Conservation (phyloP, 805 yeast species). For the Cyberlindnera euphorbiae region DNA sequence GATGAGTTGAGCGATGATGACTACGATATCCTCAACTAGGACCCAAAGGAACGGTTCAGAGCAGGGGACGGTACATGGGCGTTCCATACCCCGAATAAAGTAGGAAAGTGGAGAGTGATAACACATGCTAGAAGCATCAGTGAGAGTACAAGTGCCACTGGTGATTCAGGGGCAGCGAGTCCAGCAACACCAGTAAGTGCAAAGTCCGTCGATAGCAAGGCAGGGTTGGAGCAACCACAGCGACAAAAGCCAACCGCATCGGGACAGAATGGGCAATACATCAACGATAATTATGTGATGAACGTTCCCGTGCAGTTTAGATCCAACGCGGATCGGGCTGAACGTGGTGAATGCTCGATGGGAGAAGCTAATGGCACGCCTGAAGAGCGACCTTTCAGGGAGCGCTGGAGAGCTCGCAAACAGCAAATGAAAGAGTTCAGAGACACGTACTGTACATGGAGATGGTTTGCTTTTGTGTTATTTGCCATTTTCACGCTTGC, state of each 20-base stretch:
- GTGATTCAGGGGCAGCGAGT: neutral
- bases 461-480: neutral
- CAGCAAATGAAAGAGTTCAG: neutral
- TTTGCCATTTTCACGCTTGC: neutral
- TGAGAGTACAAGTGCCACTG: neutral
- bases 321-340: constrained; percentile 3
- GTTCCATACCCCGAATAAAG: neutral
- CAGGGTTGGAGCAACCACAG: too few species aligned
- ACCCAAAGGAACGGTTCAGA: constrained; percentile 1
- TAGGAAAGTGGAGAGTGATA: constrained; percentile 1
- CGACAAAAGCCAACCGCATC: too few species aligned
- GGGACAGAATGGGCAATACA: too few species aligned
- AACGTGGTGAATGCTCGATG: constrained; percentile 3
- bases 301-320: constrained; percentile 1
- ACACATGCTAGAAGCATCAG: neutral
- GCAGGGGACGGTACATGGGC: constrained; percentile 2
- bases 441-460: neutral
- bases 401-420: constrained; percentile 1
- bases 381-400: constrained; percentile 1
- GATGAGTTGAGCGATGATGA: constrained; percentile 18
- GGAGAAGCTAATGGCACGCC: neutral
- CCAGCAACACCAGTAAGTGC: too few species aligned
- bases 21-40: constrained; percentile 1
- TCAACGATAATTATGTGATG: neutral
- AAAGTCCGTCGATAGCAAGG: too few species aligned